Percentiles rank a stretch among this genome's conserved stretches.
Evolutionary conservation across 1,284 basidiomycete species (phyloP).

Genomic region (Ganoderma meredithae): DNA sequence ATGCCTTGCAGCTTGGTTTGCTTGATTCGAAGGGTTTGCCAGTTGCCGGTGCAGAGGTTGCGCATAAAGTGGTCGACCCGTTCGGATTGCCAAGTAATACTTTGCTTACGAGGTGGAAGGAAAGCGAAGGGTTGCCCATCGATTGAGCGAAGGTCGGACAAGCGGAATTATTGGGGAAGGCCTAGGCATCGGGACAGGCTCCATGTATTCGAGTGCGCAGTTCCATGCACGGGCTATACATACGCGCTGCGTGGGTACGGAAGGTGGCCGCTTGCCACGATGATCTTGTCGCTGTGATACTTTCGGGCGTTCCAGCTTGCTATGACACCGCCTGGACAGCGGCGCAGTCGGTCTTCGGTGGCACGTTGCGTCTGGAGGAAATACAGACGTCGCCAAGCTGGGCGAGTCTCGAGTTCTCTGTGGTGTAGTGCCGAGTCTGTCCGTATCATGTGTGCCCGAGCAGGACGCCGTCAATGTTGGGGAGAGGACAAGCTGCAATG

Average conservation of each 20-base stretch:
- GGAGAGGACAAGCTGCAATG: background rate
- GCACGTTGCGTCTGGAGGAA: background rate
- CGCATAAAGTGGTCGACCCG: constrained; percentile 52
- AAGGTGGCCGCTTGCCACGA: background rate
- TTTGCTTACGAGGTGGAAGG: constrained; percentile 48
- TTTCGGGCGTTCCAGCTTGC: background rate
- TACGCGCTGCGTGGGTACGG: background rate
- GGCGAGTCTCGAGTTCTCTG: background rate
- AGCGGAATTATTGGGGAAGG: background rate
- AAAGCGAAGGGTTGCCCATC: constrained; percentile 47
- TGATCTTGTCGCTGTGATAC: background rate
- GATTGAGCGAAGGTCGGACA: constrained; percentile 27
- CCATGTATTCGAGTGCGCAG: background rate
- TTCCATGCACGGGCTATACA: background rate
- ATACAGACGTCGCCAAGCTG: background rate
- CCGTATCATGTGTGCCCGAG: background rate
- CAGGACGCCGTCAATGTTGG: background rate
- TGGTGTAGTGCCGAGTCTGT: background rate
- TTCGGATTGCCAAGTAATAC: constrained; percentile 51
- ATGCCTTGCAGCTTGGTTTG: constrained; percentile 44
- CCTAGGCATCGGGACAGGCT: background rate
- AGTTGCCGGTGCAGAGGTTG: constrained; percentile 48
- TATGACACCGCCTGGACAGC: background rate
- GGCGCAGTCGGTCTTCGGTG: background rate
- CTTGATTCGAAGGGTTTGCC: constrained; percentile 45